Percentiles rank a stretch among this genome's conserved stretches.
Evolutionary conservation across 306 rosid genomes (phyloP).

Genomic region (Dicorynia guianensis): DNA sequence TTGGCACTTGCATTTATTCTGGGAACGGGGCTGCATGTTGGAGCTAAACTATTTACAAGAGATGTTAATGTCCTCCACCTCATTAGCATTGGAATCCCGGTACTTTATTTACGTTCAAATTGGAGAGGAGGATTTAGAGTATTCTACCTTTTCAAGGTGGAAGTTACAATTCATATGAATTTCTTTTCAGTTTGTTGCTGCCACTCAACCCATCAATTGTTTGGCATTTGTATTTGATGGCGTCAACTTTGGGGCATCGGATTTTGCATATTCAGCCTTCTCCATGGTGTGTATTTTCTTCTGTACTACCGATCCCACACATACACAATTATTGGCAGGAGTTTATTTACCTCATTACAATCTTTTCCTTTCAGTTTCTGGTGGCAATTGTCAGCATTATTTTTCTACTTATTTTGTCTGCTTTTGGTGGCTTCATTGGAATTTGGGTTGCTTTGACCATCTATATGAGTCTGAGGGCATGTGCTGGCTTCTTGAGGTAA

Average conservation of each 20-base stretch:
- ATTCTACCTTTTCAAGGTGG: constrained; percentile 4
- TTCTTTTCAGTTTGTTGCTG: constrained; percentile 80
- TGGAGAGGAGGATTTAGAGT: constrained; percentile 21
- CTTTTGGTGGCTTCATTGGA: constrained; percentile 77
- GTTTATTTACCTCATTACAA: constrained; percentile 13
- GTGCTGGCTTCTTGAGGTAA: constrained; percentile 94
- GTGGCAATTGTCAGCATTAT: constrained; percentile 85
- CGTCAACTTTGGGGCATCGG: constrained; percentile 97
- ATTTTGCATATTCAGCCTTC: constrained; percentile 93
- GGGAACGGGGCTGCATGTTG: constrained; percentile 78
- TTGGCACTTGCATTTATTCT: constrained; percentile 68
- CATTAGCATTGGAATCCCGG: constrained; percentile 82
- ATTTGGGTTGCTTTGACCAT: constrained; percentile 90
- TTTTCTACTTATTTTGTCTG: constrained; percentile 75
- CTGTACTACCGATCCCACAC: background rate
- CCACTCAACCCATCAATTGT: constrained; percentile 88
- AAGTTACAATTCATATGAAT: constrained; percentile 37
- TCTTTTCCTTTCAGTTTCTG: constrained; percentile 59
- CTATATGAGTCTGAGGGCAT: constrained; percentile 82
- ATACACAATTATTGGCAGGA: background rate
- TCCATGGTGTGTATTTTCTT: constrained; percentile 74
- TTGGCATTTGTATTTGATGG: constrained; percentile 97
- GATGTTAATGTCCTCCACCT: constrained; percentile 74
- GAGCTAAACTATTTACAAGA: constrained; percentile 75
- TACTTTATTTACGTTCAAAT: constrained; percentile 48